These are phyloP conservation scores for Lagenidium giganteum DNA, from an alignment of 352 stramenopile species.

Conservation along the genomic window DNA sequence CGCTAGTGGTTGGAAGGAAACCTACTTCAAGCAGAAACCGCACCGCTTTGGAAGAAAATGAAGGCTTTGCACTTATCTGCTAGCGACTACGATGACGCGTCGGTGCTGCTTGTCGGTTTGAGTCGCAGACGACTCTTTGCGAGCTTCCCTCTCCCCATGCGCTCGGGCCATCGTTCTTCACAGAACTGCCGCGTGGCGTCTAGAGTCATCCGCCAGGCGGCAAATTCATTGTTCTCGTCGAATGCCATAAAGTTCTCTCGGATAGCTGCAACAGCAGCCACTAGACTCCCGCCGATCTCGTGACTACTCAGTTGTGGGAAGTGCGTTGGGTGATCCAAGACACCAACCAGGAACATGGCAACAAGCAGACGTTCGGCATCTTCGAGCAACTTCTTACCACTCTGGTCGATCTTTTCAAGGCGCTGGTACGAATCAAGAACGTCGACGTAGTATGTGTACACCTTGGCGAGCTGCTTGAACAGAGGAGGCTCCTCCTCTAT, in stretches of 20 bases:
- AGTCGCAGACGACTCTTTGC: no score
- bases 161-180: slow-evolving; percentile 64
- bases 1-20: no score
- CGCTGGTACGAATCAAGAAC: slow-evolving; percentile 30
- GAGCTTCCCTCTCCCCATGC: no score
- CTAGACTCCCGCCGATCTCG: slow-evolving; percentile 3
- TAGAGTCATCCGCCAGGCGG: slow-evolving; percentile 32
- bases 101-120: no score
- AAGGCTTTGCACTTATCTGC: no score
- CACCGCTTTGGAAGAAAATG: no score
- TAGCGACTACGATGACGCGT: no score
- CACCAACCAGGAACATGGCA: slow-evolving; percentile 27
- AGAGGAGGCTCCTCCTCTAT: slow-evolving; percentile 7
- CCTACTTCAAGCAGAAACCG: no score
- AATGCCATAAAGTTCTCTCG: slow-evolving; percentile 14
- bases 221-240: neutral
- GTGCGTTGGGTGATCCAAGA: slow-evolving; percentile 11
- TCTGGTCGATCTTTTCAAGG: slow-evolving; percentile 18
- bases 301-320: slow-evolving; percentile 7
- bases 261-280: slow-evolving; percentile 3
- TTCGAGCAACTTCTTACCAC: slow-evolving; percentile 24
- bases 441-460: slow-evolving; percentile 58
- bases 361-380: slow-evolving; percentile 40
- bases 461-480: slow-evolving; percentile 56
- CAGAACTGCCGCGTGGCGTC: slow-evolving; percentile 38